Percentiles rank a stretch among this genome's conserved stretches.
phyloP scores from a whole-genome alignment of 176 grass and related monocot species.

The Tillandsia leiboldiana region DNA sequence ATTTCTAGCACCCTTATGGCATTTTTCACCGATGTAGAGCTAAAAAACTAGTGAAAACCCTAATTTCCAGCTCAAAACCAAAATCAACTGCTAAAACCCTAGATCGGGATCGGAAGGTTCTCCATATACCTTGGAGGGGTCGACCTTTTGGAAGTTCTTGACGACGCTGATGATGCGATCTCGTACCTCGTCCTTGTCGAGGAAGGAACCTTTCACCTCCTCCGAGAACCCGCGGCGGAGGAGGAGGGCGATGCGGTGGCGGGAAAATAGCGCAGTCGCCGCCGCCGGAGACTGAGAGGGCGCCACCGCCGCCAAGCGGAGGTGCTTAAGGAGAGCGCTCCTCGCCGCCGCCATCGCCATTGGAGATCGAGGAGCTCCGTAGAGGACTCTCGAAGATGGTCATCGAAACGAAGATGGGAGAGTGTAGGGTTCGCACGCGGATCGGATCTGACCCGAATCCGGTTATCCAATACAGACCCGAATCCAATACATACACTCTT shows the following conservation, averaged over 20 bases:
- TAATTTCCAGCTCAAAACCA: no score
- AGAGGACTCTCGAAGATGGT: background rate
- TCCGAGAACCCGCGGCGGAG: background rate
- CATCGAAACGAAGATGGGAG: background rate
- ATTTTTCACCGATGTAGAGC: no score
- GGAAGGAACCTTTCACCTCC: constrained; percentile 46
- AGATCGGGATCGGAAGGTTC: background rate
- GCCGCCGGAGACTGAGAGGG: background rate
- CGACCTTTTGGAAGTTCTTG: constrained; percentile 14
- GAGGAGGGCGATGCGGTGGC: background rate
- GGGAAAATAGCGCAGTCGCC: background rate
- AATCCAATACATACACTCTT: no score
- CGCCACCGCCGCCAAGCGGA: constrained; percentile 27
- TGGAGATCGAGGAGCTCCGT: background rate
- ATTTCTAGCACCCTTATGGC: no score
- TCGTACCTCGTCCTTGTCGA: constrained; percentile 40
- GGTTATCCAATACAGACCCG: no score
- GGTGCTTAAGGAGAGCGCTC: constrained; percentile 30
- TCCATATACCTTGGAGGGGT: background rate
- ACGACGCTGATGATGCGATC: constrained; percentile 52
- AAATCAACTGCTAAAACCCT: background rate
- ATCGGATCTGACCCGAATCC: no score
- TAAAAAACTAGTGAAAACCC: no score
- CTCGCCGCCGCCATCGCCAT: constrained; percentile 1
- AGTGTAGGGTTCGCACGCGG: no score